Base-by-base conservation (phyloP, 2,329 filamentous ascomycete species). In the Davidsoniella neocaledoniae region DNA sequence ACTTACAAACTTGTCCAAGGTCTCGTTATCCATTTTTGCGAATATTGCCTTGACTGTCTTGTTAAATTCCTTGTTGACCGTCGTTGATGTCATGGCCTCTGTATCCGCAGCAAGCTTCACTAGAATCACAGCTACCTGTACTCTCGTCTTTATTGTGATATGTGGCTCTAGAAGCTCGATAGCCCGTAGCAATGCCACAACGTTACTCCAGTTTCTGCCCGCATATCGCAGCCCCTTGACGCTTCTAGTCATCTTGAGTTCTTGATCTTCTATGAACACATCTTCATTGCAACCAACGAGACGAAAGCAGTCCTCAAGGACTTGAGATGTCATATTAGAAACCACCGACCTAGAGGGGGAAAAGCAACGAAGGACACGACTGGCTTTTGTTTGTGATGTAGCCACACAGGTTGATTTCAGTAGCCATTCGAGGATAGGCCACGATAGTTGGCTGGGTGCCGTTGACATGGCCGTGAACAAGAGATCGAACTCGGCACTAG, bases 351-450 rank as follows among this genome's bases (percentile, higher is more conserved):
- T 37, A 7, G 38, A 51, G 37, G 46, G 38, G 12, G 19, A 29
- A 43, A 51, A 43, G 39, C 49, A 51, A 23, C 33, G 44, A 14
- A 38, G 37, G 16, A 51, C 45, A 10, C 21, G 40, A 17, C 43
- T 16, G n/a, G 44, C 42, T 38, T 51, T 43, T 14, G 39, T 33
- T 10, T 17, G 14, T 12, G 48, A 45, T n/a, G 41, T 12, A 21
- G 41, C 37, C 12, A 39, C 2, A 49, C 72, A 74, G 19, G 79
- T 64, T 63, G 79, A 72, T 46, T 74, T 64, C 5, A 83, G 58
- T 2, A 86, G 66, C 83, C 83, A 88, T 14, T 71, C 57, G 46
- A 85, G 70, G 1, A 86, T 58, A 49, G 81, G 72, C 53, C 84
- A 75, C 0, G 82, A 76, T 10, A 86, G 25, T 5, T 33, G 38